Evolutionary conservation across 495 filamentous ascomycete species (phyloP).

Genomic region (Penicillium robsamsonii): DNA sequence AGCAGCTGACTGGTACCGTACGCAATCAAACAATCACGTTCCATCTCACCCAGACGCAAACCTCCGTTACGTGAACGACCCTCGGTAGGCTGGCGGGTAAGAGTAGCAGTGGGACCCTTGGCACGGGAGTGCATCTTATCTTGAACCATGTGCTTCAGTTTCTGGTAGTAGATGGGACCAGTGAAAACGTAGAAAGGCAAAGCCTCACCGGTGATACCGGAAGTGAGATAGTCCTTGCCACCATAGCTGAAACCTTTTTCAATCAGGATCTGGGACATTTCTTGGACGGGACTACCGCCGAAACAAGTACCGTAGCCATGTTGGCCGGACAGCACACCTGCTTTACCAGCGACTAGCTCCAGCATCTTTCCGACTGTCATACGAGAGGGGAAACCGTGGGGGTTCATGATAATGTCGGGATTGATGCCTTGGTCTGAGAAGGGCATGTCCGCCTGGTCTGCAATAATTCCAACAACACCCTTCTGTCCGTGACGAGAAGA

Average conservation of each 20-base stretch:
- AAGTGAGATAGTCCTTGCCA: conserved; percentile 94
- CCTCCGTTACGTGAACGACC: conserved; percentile 91
- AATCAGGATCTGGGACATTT: conserved; percentile 82
- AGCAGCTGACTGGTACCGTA: conserved; percentile 92
- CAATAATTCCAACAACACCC: conserved; percentile 95
- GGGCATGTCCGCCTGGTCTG: conserved; percentile 93
- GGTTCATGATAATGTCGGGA: conserved; percentile 99
- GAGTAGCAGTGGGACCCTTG: conserved; percentile 81
- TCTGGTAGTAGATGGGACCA: conserved; percentile 99
- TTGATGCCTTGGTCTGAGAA: conserved; percentile 87
- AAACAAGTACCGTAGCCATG: conserved; percentile 93
- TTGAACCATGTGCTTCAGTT: conserved; percentile 99
- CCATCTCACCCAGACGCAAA: conserved; percentile 96
- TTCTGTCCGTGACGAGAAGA: conserved; percentile 98
- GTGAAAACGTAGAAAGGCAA: conserved; percentile 97
- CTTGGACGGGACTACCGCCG: conserved; percentile 84
- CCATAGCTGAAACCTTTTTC: conserved; percentile 90
- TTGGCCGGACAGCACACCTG: conserved; percentile 77
- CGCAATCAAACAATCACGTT: conserved; percentile 94
- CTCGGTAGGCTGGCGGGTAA: conserved; percentile 96
- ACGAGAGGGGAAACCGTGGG: conserved; percentile 97
- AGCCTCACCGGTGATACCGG: conserved; percentile 89
- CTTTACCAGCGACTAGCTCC: conserved; percentile 92
- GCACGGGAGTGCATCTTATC: conserved; percentile 99
- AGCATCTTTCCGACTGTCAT: conserved; percentile 99